Conservation (phyloP, 1,284 basidiomycete species). For the Naganishia albida region DNA sequence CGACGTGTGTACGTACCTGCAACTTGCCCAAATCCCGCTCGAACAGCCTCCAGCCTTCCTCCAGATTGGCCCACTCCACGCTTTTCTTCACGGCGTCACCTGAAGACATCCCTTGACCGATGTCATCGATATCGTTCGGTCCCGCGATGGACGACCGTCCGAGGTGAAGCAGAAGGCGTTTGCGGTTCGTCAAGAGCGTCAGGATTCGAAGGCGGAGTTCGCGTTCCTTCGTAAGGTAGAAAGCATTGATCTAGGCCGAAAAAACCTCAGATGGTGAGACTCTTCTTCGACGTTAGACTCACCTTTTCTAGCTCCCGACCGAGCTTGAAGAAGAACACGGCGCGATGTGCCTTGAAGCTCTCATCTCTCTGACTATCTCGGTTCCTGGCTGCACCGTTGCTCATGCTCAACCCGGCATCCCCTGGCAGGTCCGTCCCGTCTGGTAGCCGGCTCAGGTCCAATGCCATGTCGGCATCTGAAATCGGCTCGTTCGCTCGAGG, state of each 20-base stretch:
- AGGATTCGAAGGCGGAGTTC: conserved; percentile 89
- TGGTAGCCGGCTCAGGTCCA: conserved; percentile 50
- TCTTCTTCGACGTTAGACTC: conserved; percentile 21
- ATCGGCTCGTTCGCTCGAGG: neutral
- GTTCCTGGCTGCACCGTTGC: conserved; percentile 36
- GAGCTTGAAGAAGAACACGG: conserved; percentile 98
- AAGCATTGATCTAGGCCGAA: conserved; percentile 85
- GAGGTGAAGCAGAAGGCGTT: conserved; percentile 56
- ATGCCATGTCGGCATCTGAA: conserved; percentile 14
- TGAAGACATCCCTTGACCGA: conserved; percentile 44
- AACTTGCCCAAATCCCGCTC: conserved; percentile 96
- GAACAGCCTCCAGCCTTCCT: conserved; percentile 92
- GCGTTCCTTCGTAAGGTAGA: conserved; percentile 97
- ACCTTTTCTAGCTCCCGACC: conserved; percentile 98
- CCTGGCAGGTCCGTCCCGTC: conserved; percentile 48
- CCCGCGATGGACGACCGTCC: conserved; percentile 24
- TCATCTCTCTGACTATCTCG: conserved; percentile 43
- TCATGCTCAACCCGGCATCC: conserved; percentile 33
- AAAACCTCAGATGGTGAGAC: neutral
- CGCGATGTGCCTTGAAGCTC: conserved; percentile 87
- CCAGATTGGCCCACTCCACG: conserved; percentile 87
- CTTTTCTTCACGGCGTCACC: conserved; percentile 62
- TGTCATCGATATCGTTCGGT: conserved; percentile 35
- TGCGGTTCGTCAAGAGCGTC: conserved; percentile 89
- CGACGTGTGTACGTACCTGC: conserved; percentile 63